Evolutionary conservation across 2,329 filamentous ascomycete genomes (phyloP).

Genomic region (Claviceps fusiformis): DNA sequence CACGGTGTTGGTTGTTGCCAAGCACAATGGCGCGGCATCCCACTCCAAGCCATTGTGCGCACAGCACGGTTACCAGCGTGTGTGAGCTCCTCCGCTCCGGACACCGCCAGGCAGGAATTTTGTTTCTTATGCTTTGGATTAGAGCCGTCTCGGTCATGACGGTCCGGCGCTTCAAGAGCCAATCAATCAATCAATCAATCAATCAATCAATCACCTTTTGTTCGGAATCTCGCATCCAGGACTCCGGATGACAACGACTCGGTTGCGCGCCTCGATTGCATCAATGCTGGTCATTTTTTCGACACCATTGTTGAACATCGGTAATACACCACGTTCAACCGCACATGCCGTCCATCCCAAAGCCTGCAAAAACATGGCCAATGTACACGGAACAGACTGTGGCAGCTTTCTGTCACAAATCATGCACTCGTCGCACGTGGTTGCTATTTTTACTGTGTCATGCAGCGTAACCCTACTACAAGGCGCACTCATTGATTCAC

Average conservation of each 20-base stretch:
- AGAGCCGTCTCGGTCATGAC: not conserved
- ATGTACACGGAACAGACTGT: not conserved
- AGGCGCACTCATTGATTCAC: no score
- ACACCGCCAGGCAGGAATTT: not conserved
- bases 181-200: not conserved
- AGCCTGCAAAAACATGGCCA: not conserved
- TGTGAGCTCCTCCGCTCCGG: not conserved
- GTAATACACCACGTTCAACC: not conserved
- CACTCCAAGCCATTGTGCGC: not conserved
- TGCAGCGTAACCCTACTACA: not conserved
- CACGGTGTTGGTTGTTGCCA: not conserved
- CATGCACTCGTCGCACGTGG: not conserved
- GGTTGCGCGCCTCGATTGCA: not conserved
- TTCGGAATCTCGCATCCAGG: not conserved
- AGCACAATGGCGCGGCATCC: not conserved
- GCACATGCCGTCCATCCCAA: not conserved
- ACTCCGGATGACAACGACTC: not conserved
- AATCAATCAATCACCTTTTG: not conserved
- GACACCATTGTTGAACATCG: not conserved
- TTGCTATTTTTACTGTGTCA: not conserved
- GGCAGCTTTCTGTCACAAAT: not conserved
- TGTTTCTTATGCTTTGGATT: not conserved
- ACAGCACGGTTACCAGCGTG: not conserved
- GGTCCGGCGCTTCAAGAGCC: not conserved
- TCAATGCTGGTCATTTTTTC: not conserved